Evolutionary conservation across 768 basidiomycete genomes (phyloP).

Genomic region (Leucocoprinus sp.): DNA sequence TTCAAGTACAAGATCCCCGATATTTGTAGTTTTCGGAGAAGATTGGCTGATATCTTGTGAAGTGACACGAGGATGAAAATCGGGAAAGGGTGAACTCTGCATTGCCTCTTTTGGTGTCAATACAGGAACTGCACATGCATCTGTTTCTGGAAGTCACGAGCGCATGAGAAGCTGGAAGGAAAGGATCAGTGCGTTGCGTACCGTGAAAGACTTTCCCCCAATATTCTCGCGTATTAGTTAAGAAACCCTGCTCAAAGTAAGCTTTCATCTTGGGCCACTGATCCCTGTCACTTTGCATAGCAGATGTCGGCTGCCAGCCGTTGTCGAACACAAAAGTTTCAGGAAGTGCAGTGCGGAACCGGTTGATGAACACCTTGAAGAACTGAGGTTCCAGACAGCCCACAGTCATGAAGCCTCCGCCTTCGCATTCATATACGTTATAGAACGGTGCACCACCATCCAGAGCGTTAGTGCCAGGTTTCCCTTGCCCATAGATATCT

Average conservation of each 20-base stretch:
- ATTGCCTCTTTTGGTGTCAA: slow-evolving; percentile 56
- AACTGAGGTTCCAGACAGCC: slow-evolving; percentile 72
- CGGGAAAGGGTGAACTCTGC: slow-evolving; percentile 33
- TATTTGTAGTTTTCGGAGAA: neutral
- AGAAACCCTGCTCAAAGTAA: slow-evolving; percentile 62
- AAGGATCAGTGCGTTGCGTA: slow-evolving; percentile 20
- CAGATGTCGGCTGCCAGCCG: slow-evolving; percentile 48
- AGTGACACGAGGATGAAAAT: slow-evolving; percentile 42
- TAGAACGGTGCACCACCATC: slow-evolving; percentile 81
- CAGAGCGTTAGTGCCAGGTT: slow-evolving; percentile 51
- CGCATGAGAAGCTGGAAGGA: neutral
- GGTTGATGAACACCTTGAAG: slow-evolving; percentile 51
- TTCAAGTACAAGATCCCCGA: slow-evolving; percentile 19
- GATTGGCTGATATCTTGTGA: slow-evolving; percentile 2
- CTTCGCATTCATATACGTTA: slow-evolving; percentile 61
- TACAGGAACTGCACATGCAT: slow-evolving; percentile 67
- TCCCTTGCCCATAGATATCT: slow-evolving; percentile 26
- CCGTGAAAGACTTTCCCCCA: slow-evolving; percentile 67
- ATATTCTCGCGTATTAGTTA: slow-evolving; percentile 48
- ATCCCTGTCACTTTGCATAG: slow-evolving; percentile 34
- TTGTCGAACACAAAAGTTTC: slow-evolving; percentile 31
- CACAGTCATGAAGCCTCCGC: slow-evolving; percentile 68
- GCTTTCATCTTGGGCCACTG: slow-evolving; percentile 50
- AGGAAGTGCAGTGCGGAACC: slow-evolving; percentile 44
- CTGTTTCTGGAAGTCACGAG: slow-evolving; percentile 40